Evolutionary conservation across 2,329 filamentous ascomycete genomes (phyloP), one percentile per base, ranked within the genome.

Genomic region (Zymoseptoria passerinii): DNA sequence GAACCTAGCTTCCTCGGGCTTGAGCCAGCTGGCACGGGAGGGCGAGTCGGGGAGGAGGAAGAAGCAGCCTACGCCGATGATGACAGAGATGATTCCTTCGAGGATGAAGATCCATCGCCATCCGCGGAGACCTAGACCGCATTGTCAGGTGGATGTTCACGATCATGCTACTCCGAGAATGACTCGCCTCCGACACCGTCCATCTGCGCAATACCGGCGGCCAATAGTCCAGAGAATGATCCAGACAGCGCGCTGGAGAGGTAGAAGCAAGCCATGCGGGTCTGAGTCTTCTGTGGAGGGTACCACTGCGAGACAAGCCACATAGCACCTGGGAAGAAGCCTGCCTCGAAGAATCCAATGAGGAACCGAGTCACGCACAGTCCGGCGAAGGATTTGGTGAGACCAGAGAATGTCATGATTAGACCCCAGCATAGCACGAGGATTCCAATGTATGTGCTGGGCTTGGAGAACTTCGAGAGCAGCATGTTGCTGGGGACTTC

Each of bases 341-440:
- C 88, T 8, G 88, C 76, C 71, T 94, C 89, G 56, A 77, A 78
- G 3, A 81, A 61, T 8, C 92, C 92, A 1, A 96, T 81, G 71
- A 96, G 91, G 78, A 95, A 96, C 23, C 90, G 60, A 2, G 88
- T 90, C 0, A 85, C 80, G 54, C 96, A 79, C 10, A 96, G 77
- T 1, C 90, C 90, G 35, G 79, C 77, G 49, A 80, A 77, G 73
- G 91, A 96, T 68, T 83, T 94, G 58, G 84, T 77, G 1, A 90
- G 87, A 6, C 91, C 74, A 10, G 57, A 57, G 13, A 63, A 28
- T n/a, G 59, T 63, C 61, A 61, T 63, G 28, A 61, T 52, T 13
- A 58, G 23, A 13, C 59, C 57, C 66, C 64, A 68, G 16, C 56
- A 59, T n/a, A 64, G 58, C 13, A 68, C 63, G 4, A 70, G 61